phyloP scores from a whole-genome alignment of 306 rosid genomes.

The Amphicarpaea edgeworthii region DNA sequence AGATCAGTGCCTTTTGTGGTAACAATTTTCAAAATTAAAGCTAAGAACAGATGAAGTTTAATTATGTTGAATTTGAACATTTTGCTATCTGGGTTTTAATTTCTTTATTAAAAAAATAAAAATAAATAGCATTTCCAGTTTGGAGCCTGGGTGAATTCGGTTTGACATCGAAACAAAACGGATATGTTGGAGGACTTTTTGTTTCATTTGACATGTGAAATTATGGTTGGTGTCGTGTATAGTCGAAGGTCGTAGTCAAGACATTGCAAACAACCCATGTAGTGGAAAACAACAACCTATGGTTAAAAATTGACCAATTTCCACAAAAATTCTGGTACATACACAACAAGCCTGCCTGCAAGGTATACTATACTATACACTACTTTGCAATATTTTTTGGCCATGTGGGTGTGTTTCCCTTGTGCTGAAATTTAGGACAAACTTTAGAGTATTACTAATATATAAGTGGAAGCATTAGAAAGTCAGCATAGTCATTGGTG shows the following conservation, averaged over 20 bases:
- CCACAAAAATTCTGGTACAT: conserved; percentile 14
- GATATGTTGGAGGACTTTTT: conserved; percentile 26
- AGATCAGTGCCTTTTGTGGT: neutral
- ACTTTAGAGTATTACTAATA: conserved; percentile 32
- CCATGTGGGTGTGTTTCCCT: conserved; percentile 71
- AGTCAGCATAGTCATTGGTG: conserved; percentile 27
- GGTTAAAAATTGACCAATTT: conserved; percentile 58
- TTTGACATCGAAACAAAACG: conserved; percentile 25
- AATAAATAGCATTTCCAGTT: neutral
- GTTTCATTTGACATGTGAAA: conserved; percentile 54
- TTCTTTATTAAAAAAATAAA: neutral
- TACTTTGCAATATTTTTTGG: conserved; percentile 33
- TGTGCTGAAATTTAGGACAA: conserved; percentile 44
- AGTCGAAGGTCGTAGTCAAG: conserved; percentile 36
- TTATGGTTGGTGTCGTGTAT: conserved; percentile 36
- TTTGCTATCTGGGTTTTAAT: neutral
- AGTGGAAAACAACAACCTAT: conserved; percentile 52
- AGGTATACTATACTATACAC: no score
- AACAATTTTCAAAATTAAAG: neutral
- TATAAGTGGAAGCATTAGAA: neutral
- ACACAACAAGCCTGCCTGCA: no score
- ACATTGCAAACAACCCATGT: conserved; percentile 57
- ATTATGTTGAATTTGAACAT: conserved; percentile 9
- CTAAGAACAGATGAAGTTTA: neutral
- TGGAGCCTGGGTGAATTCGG: conserved; percentile 32